Base-by-base conservation (phyloP, 2,329 filamentous ascomycete genomes). In the Aspergillaceae sp. region DNA sequence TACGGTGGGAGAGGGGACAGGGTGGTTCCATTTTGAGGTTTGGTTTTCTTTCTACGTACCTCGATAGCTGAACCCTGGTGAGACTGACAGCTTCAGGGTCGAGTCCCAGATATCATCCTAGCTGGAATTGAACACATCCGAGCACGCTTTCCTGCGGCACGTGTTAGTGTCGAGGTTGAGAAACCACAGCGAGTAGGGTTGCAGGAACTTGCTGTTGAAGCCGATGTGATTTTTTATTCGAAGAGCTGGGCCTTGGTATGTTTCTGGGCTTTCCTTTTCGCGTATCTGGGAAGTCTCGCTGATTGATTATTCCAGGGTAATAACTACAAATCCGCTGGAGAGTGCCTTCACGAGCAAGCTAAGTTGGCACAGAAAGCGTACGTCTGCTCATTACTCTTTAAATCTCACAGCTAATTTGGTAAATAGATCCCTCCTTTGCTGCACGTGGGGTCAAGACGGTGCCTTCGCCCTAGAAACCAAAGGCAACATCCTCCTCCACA, bases 11-110 rank as follows among this genome's bases (percentile, higher is more conserved):
- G 48, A 52, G n/a, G 41, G 58, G 6, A 56, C 65, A 33, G 54
- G 50, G 5, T 87, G 81, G 83, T 84, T 80, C 69, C 84, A 88
- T 68, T 87, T 87, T 55, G 84, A 87, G 73, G 82, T 80, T 60
- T 57, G 68, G 48, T 43, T 48, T 50, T 34, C 36, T 46, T 43
- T 7, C 7, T 45, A 10, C 8, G 11, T 32, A 10, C 36, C 42
- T 42, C 29, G 11, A 19, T 19, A 19, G 19, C 19, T 32, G 44
- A 32, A 35, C 11, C 36, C 42, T 45, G 44, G 29, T 28, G 28
- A 5, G 7, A 2, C n/a, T 40, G 6, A 5, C 1, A 6, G n/a
- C 29, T 29, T 4, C 47, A 73, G 79, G 85, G 84, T 49, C 78
- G 84, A 45, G 78, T 79, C 46, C 80, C 82, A 35, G 74, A 78